Percentiles rank a stretch among this genome's conserved stretches.
phyloP scores from a whole-genome alignment of 176 grass and related monocot genomes.

The Tillandsia leiboldiana region DNA sequence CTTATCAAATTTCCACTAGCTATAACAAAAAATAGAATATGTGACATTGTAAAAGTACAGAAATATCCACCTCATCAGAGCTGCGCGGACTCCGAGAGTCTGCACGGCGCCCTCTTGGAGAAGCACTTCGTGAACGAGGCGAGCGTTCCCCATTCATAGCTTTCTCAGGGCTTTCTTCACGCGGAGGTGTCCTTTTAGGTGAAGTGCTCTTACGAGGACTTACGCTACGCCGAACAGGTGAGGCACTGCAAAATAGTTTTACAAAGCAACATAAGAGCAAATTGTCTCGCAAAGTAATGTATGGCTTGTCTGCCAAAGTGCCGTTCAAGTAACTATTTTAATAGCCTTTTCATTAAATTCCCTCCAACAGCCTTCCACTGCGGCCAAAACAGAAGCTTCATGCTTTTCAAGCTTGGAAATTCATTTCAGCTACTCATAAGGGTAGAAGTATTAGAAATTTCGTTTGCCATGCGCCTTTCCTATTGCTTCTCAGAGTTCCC shows the following conservation, averaged over 20 bases:
- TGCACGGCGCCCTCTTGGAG: conserved; percentile 11
- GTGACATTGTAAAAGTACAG: neutral
- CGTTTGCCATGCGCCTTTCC: no score
- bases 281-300: no score
- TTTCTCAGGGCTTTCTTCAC: conserved; percentile 9
- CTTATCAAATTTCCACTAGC: neutral
- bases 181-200: conserved; percentile 3
- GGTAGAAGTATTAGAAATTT: no score
- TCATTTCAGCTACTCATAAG: no score
- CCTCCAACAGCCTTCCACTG: no score
- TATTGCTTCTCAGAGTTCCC: conserved; percentile 30
- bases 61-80: conserved; percentile 14
- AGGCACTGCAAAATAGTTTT: conserved; percentile 26
- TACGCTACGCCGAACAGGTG: conserved; percentile 39
- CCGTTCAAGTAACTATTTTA: no score
- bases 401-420: no score
- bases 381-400: no score
- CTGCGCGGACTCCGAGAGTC: conserved; percentile 16
- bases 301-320: no score
- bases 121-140: conserved; percentile 9
- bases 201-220: conserved; percentile 16
- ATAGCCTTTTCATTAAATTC: no score
- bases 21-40: neutral
- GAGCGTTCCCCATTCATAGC: neutral
- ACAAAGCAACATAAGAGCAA: no score